phyloP scores from a whole-genome alignment of 73 alveolate genomes.

The Stentor coeruleus region DNA sequence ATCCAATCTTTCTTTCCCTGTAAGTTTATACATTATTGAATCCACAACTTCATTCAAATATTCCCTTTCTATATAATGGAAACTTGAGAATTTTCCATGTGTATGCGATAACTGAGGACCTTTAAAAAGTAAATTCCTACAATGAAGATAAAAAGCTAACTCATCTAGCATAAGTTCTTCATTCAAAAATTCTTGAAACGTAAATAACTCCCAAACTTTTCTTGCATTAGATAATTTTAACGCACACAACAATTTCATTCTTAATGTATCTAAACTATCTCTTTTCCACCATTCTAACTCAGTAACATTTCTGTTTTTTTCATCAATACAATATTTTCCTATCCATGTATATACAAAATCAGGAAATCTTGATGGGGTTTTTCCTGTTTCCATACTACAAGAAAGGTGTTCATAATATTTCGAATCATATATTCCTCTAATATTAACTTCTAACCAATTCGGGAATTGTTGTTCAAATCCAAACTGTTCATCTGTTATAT shows the following conservation, averaged over 20 bases:
- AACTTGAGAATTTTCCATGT: constrained; percentile 48
- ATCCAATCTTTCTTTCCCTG: constrained; percentile 34
- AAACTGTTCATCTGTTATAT: not conserved
- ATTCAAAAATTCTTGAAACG: constrained; percentile 66
- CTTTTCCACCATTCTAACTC: constrained; percentile 56
- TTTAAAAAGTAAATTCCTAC: constrained; percentile 59
- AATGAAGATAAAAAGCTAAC: constrained; percentile 56
- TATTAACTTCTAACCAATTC: constrained; percentile 61
- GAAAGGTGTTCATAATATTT: constrained; percentile 65
- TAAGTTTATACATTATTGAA: constrained; percentile 43
- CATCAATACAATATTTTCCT: constrained; percentile 58
- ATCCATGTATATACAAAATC: constrained; percentile 80
- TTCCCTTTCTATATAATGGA: constrained; percentile 43
- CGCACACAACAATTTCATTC: constrained; percentile 59
- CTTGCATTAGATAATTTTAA: constrained; percentile 38
- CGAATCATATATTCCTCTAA: constrained; percentile 73
- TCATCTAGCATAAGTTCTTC: constrained; percentile 70
- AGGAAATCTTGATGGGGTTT: constrained; percentile 47
- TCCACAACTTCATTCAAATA: constrained; percentile 47
- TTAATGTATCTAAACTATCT: constrained; percentile 50
- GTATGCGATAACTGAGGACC: constrained; percentile 61
- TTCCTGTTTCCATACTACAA: constrained; percentile 35
- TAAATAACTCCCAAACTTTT: constrained; percentile 65
- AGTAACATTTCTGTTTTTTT: constrained; percentile 43
- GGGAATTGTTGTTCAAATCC: not conserved